phyloP scores from a whole-genome alignment of 305 asterid genomes.

The Fraxinus platypoda region DNA sequence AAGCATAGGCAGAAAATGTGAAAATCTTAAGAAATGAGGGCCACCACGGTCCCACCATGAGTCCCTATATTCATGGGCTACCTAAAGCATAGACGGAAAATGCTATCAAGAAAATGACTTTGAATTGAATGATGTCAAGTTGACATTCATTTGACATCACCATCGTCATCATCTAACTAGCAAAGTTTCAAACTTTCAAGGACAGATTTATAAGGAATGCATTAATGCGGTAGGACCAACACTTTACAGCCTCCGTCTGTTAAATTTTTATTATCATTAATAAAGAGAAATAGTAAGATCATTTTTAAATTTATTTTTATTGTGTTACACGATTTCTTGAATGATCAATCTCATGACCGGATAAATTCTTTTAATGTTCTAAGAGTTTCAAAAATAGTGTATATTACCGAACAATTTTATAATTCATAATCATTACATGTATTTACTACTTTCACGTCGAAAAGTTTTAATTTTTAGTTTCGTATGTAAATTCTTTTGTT shows the following conservation, averaged over 20 bases:
- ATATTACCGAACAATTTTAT: neutral
- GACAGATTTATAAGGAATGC: neutral
- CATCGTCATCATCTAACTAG: no score
- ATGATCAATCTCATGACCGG: neutral
- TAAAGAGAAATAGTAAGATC: neutral
- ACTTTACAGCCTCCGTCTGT: neutral
- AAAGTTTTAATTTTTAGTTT: neutral
- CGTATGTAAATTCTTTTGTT: neutral
- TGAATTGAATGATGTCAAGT: neutral
- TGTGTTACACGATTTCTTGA: neutral
- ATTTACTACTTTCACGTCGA: neutral
- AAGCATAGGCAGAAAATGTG: no score
- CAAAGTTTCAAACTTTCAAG: neutral
- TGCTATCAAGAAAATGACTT: neutral
- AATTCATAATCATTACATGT: neutral
- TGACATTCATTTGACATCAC: neutral
- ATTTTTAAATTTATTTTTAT: no score
- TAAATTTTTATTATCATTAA: no score
- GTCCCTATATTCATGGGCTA: no score
- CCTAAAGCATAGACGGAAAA: no score
- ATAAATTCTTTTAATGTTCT: neutral
- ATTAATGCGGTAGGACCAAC: neutral
- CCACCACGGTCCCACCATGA: no score
- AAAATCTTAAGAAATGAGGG: no score
- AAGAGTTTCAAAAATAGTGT: neutral